phyloP scores from a whole-genome alignment of 805 yeast species.

The Nakazawaea wickerhamii region DNA sequence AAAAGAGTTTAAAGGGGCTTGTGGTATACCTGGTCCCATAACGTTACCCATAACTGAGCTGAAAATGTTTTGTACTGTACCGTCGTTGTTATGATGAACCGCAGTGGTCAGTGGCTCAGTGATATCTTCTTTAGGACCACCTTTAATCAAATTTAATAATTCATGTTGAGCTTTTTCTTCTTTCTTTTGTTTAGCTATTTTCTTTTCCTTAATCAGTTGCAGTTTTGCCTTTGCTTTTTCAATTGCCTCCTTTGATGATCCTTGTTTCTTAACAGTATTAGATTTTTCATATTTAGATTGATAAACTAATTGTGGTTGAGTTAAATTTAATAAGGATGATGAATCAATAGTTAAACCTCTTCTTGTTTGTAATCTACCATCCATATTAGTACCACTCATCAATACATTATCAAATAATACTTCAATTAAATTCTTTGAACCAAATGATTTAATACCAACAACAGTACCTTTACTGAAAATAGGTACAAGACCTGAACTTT shows the following conservation, averaged over 20 bases:
- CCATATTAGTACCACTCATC: conserved; percentile 76
- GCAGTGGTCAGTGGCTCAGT: neutral
- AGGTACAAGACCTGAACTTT: conserved; percentile 87
- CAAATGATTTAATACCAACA: conserved; percentile 53
- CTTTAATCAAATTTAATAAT: conserved; percentile 38
- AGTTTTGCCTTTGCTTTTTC: conserved; percentile 11
- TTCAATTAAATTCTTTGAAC: conserved; percentile 60
- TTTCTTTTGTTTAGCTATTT: conserved; percentile 20
- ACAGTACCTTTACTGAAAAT: conserved; percentile 87
- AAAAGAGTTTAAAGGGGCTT: conserved; percentile 1
- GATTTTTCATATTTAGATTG: conserved; percentile 60
- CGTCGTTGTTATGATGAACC: conserved; percentile 13
- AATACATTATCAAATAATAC: conserved; percentile 81
- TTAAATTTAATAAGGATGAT: conserved; percentile 71
- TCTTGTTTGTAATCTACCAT: conserved; percentile 68
- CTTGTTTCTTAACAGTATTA: conserved; percentile 22
- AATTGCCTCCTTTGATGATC: conserved; percentile 14
- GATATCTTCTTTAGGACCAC: conserved; percentile 16
- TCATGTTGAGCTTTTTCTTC: conserved; percentile 34
- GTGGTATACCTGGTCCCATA: conserved; percentile 17
- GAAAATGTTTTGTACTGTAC: conserved; percentile 23
- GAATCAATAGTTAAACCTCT: conserved; percentile 85
- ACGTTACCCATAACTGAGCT: conserved; percentile 24
- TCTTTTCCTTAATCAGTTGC: conserved; percentile 11
- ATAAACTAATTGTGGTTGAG: conserved; percentile 68